Percentiles rank a stretch among this genome's conserved stretches.
phyloP scores from a whole-genome alignment of 768 basidiomycete species.

The Mycena haematopus region DNA sequence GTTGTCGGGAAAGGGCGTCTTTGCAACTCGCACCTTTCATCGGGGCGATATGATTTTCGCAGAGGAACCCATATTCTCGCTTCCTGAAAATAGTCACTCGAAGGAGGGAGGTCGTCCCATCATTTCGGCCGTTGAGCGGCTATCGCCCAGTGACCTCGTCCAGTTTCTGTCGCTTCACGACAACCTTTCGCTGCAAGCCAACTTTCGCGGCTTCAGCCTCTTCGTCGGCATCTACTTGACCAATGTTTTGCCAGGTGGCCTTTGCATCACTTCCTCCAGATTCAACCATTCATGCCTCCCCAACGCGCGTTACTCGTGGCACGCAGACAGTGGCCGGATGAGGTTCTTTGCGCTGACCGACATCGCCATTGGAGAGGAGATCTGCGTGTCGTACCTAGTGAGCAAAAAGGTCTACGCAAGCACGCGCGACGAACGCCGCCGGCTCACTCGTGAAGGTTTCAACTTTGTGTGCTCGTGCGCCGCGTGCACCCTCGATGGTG shows the following conservation, averaged over 20 bases:
- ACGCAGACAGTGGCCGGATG: conserved; percentile 17
- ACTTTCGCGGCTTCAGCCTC: conserved; percentile 2
- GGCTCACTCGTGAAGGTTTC: conserved; percentile 15
- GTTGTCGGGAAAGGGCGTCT: conserved; percentile 28
- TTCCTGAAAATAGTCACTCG: background rate
- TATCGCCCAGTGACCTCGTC: conserved; percentile 1
- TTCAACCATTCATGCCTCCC: conserved; percentile 35
- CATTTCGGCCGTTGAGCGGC: background rate
- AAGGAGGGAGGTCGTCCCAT: background rate
- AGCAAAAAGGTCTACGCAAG: conserved; percentile 32
- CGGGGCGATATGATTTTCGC: conserved; percentile 33
- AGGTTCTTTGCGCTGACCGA: conserved; percentile 31
- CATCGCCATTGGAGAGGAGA: conserved; percentile 31
- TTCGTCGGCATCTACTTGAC: conserved; percentile 23
- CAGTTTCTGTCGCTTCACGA: conserved; percentile 1
- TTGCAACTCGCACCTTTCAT: conserved; percentile 25
- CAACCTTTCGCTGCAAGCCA: background rate
- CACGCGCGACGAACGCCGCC: conserved; percentile 24
- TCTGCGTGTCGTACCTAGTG: conserved; percentile 31
- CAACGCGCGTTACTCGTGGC: conserved; percentile 35
- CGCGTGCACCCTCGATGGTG: conserved; percentile 23
- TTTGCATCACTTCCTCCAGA: conserved; percentile 17
- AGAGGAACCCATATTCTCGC: conserved; percentile 24
- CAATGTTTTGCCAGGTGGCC: conserved; percentile 18
- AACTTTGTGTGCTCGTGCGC: conserved; percentile 30